Percentiles rank a stretch among this genome's conserved stretches.
Evolutionary conservation across 768 basidiomycete genomes (phyloP).

Genomic region (Tulasnella sp.): DNA sequence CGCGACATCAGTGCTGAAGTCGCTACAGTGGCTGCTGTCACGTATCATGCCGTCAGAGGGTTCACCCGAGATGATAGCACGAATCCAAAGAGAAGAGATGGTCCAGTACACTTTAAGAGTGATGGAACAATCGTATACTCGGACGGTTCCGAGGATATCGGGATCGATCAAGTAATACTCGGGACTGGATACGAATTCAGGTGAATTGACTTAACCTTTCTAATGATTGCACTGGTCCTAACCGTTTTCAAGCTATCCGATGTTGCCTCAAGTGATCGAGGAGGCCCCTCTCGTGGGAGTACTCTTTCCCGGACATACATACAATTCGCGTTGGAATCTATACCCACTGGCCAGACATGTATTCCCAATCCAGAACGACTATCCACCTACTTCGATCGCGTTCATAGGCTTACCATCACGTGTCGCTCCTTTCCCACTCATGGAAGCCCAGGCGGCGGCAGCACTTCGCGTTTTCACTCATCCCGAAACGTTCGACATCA

Average conservation of each 20-base stretch:
- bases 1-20: conserved; percentile 56
- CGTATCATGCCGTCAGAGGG: conserved; percentile 39
- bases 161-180: conserved; percentile 53
- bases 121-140: conserved; percentile 45
- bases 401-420: conserved; percentile 52
- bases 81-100: conserved; percentile 34
- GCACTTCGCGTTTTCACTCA: conserved; percentile 43
- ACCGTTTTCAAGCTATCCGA: background rate
- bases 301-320: conserved; percentile 36
- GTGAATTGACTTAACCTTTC: background rate
- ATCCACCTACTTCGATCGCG: conserved; percentile 43
- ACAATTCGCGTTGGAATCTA: conserved; percentile 55
- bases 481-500: conserved; percentile 39
- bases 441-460: conserved; percentile 68
- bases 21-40: conserved; percentile 19
- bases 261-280: conserved; percentile 1
- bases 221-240: background rate
- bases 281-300: background rate
- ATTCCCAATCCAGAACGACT: conserved; percentile 44
- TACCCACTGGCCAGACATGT: conserved; percentile 64
- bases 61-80: conserved; percentile 28
- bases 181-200: conserved; percentile 66
- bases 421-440: conserved; percentile 63
- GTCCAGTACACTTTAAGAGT: conserved; percentile 33
- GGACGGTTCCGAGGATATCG: conserved; percentile 44